Conservation (phyloP, 192 early-diverging fungal genomes). For the Coemansia sp. region DNA sequence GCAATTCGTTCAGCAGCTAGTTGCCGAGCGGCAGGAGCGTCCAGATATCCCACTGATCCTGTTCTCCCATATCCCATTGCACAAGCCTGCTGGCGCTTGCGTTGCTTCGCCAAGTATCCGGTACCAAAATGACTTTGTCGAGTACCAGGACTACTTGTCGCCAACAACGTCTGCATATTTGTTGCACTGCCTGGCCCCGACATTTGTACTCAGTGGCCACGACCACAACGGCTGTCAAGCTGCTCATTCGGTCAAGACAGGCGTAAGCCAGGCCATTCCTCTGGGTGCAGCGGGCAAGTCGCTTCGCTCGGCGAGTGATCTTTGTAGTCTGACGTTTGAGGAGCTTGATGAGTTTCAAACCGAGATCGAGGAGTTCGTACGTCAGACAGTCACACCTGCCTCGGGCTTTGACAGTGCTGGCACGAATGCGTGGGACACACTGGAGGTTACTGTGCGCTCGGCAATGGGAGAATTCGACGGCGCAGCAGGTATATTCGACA, state of each 20-base stretch:
- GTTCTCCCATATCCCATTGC: slow-evolving; percentile 64
- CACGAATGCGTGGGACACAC: slow-evolving; percentile 20
- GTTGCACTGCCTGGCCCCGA: slow-evolving; percentile 59
- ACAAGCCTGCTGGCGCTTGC: slow-evolving; percentile 62
- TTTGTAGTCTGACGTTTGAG: slow-evolving; percentile 29
- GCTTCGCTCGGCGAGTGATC: slow-evolving; percentile 15
- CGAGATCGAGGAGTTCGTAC: slow-evolving; percentile 27
- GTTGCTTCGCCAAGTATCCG: slow-evolving; percentile 49
- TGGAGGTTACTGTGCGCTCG: slow-evolving; percentile 65
- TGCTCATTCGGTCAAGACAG: slow-evolving; percentile 28
- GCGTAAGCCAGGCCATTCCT: slow-evolving; percentile 5
- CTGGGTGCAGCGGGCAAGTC: slow-evolving; percentile 12
- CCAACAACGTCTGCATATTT: slow-evolving; percentile 60
- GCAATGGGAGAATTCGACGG: slow-evolving; percentile 66
- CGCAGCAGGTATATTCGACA: slow-evolving; percentile 65
- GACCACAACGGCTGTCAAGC: slow-evolving; percentile 67
- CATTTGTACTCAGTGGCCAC: slow-evolving; percentile 65
- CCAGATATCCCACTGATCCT: slow-evolving; percentile 57
- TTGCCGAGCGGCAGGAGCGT: slow-evolving; percentile 20
- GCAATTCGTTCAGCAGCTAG: slow-evolving; percentile 56
- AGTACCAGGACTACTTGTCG: slow-evolving; percentile 65
- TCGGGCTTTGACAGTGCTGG: neutral
- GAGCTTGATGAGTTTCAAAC: slow-evolving; percentile 32
- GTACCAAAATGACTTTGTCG: slow-evolving; percentile 52
- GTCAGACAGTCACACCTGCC: slow-evolving; percentile 13